phyloP scores from a whole-genome alignment of 2,329 filamentous ascomycete genomes.

The Ophioceras dolichostomum region DNA sequence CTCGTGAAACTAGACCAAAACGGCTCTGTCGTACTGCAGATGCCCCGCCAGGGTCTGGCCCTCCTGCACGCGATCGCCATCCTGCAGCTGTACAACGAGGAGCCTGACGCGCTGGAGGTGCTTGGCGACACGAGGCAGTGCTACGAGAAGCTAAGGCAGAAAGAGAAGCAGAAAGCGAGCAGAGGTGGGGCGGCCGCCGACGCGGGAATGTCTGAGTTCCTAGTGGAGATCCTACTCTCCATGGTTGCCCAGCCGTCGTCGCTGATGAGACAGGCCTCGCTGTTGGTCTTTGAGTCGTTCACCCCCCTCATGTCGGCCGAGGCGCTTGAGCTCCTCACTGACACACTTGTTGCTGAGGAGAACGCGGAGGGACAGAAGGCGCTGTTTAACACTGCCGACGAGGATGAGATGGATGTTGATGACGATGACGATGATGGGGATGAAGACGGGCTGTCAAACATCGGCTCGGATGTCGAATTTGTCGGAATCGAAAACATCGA shows the following conservation, averaged over 20 bases:
- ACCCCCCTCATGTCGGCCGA: constrained; percentile 60
- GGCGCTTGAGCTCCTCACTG: constrained; percentile 52
- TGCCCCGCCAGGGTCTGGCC: constrained; percentile 51
- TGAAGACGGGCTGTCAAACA: constrained; percentile 22
- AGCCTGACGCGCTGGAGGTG: constrained; percentile 72
- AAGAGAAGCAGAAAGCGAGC: constrained; percentile 23
- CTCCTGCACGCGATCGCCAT: constrained; percentile 76
- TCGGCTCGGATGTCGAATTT: constrained; percentile 31
- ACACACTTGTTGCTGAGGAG: constrained; percentile 69
- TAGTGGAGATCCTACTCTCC: constrained; percentile 83
- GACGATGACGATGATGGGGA: constrained; percentile 30
- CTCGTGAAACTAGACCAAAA: constrained; percentile 28
- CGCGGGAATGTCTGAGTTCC: constrained; percentile 48
- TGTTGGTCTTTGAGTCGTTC: constrained; percentile 80
- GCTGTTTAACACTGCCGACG: constrained; percentile 54
- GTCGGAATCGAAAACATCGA: constrained; percentile 21
- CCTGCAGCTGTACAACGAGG: constrained; percentile 81
- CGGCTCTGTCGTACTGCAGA: constrained; percentile 15
- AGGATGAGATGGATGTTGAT: constrained; percentile 40
- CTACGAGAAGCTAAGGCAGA: constrained; percentile 52
- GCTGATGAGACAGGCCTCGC: constrained; percentile 73
- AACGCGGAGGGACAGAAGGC: constrained; percentile 73
- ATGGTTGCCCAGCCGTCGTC: constrained; percentile 78
- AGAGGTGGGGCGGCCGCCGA: constrained; percentile 3
- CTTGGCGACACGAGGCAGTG: constrained; percentile 72